phyloP scores from a whole-genome alignment of 2,329 filamentous ascomycete species.

The Paraphoma sp. region DNA sequence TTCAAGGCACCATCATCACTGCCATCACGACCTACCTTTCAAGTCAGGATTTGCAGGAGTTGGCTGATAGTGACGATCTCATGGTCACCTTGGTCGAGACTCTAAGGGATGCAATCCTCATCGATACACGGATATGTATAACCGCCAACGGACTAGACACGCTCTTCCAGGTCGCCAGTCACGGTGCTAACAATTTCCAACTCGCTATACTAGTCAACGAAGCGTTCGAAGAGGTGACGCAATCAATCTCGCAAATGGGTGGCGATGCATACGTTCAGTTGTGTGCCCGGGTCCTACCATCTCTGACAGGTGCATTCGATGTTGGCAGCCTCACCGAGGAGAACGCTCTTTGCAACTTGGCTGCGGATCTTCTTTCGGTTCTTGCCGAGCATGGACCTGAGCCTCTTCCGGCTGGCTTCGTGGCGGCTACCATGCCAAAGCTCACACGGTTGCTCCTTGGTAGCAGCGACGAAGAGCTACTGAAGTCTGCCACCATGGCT shows the following conservation, averaged over 20 bases:
- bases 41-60: slow-evolving; percentile 79
- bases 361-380: slow-evolving; percentile 81
- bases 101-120: slow-evolving; percentile 79
- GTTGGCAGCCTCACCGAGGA: slow-evolving; percentile 86
- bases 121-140: slow-evolving; percentile 78
- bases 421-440: slow-evolving; percentile 85
- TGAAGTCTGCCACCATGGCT: slow-evolving; percentile 83
- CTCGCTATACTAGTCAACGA: slow-evolving; percentile 87
- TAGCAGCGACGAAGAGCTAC: slow-evolving; percentile 84
- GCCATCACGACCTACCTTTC: slow-evolving; percentile 76
- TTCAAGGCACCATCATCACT: slow-evolving; percentile 67
- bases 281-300: slow-evolving; percentile 85
- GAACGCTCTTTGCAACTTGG: slow-evolving; percentile 83
- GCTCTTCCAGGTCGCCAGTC: slow-evolving; percentile 86
- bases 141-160: slow-evolving; percentile 79
- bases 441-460: slow-evolving; percentile 81
- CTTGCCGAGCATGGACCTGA: slow-evolving; percentile 83
- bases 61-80: slow-evolving; percentile 89
- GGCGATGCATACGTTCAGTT: slow-evolving; percentile 76
- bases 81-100: slow-evolving; percentile 90
- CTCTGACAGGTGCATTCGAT: slow-evolving; percentile 87
- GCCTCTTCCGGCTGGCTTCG: slow-evolving; percentile 85
- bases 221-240: slow-evolving; percentile 87
- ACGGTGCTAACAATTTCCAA: slow-evolving; percentile 89
- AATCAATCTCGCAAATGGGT: slow-evolving; percentile 68